These are phyloP conservation scores for Sclerotinia subarctica DNA, from an alignment of 2,329 filamentous ascomycete species.

Conservation along the genomic window DNA sequence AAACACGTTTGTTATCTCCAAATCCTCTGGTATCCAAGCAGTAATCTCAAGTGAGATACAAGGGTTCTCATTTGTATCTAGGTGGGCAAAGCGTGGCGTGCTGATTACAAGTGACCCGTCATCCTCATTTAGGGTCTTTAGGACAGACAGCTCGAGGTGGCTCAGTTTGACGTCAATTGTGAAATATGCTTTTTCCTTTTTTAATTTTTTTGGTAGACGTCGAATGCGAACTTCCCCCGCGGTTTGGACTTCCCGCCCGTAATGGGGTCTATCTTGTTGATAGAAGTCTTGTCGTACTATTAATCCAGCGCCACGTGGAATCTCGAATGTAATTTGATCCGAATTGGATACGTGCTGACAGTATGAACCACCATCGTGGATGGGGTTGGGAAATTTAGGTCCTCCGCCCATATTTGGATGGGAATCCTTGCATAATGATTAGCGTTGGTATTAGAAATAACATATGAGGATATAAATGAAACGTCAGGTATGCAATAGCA, in stretches of 20 bases:
- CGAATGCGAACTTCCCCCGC: slow-evolving; percentile 33
- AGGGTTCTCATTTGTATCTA: slow-evolving; percentile 21
- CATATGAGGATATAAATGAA: no score
- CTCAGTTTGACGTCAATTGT: slow-evolving; percentile 32
- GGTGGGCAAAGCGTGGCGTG: slow-evolving; percentile 30
- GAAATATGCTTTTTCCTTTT: slow-evolving; percentile 28
- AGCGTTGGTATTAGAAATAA: not conserved
- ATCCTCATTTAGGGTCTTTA: slow-evolving; percentile 29
- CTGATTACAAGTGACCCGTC: slow-evolving; percentile 29
- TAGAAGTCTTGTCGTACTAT: slow-evolving; percentile 30
- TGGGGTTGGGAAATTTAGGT: slow-evolving; percentile 9
- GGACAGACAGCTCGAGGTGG: slow-evolving; percentile 27
- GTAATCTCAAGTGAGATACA: slow-evolving; percentile 36
- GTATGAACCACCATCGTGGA: slow-evolving; percentile 26
- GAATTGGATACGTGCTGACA: slow-evolving; percentile 28
- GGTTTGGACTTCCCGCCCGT: slow-evolving; percentile 24
- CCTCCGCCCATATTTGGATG: slow-evolving; percentile 4
- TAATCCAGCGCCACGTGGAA: slow-evolving; percentile 27
- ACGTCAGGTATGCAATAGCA: no score
- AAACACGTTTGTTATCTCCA: slow-evolving; percentile 27
- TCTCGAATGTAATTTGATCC: slow-evolving; percentile 27
- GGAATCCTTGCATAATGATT: not conserved
- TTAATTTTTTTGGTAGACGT: slow-evolving; percentile 26
- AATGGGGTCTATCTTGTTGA: slow-evolving; percentile 20
- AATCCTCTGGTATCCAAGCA: slow-evolving; percentile 36